Percentiles rank a stretch among this genome's conserved stretches.
Evolutionary conservation across 768 basidiomycete genomes (phyloP).

Genomic region (Plicaturopsis crispa): DNA sequence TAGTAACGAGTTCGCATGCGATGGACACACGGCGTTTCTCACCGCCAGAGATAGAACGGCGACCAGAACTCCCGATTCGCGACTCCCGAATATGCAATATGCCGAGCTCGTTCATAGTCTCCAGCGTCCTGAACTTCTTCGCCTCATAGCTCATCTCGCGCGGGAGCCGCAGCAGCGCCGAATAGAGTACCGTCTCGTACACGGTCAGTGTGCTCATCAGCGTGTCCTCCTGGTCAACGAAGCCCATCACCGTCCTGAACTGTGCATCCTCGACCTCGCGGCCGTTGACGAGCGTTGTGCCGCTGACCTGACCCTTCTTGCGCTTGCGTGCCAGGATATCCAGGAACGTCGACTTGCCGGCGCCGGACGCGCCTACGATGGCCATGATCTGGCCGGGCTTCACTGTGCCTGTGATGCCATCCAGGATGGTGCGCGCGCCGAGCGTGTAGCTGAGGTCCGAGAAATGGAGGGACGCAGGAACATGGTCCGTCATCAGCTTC

Average conservation of each 20-base stretch:
- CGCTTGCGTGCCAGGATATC: conserved; percentile 91
- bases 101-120: conserved; percentile 94
- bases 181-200: conserved; percentile 95
- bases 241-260: conserved; percentile 85
- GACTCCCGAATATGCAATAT: conserved; percentile 86
- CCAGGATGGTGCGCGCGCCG: conserved; percentile 60
- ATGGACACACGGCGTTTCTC: conserved; percentile 97
- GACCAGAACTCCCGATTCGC: conserved; percentile 85
- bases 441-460: conserved; percentile 76
- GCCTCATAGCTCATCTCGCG: conserved; percentile 92
- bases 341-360: conserved; percentile 93
- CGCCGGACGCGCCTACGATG: conserved; percentile 95
- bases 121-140: conserved; percentile 90
- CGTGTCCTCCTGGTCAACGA: conserved; percentile 98
- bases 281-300: conserved; percentile 81
- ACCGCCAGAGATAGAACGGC: conserved; percentile 90
- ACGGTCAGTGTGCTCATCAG: conserved; percentile 96
- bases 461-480: conserved; percentile 93
- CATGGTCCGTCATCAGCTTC: conserved; percentile 88
- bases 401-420: conserved; percentile 73
- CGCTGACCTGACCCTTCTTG: conserved; percentile 73
- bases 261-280: conserved; percentile 62
- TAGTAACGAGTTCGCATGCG: conserved; percentile 96
- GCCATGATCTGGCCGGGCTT: conserved; percentile 89
- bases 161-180: conserved; percentile 83